Evolutionary conservation across 306 rosid species (phyloP).

Genomic region (Acacia melanoxylon): DNA sequence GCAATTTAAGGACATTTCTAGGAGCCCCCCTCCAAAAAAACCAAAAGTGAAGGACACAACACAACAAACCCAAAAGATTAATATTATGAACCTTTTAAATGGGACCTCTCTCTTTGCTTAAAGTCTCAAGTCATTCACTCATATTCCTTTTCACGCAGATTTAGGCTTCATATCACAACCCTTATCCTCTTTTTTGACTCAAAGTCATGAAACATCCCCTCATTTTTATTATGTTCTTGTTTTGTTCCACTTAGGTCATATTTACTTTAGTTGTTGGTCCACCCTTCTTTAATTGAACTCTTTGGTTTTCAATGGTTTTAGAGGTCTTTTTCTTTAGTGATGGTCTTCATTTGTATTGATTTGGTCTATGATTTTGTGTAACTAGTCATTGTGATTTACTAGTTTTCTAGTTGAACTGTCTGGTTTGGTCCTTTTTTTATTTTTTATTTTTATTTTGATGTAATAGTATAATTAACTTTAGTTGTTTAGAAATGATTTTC

Average conservation of each 20-base stretch:
- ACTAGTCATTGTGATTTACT: too few species aligned
- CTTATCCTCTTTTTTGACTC: background rate
- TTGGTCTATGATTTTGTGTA: too few species aligned
- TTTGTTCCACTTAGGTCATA: background rate
- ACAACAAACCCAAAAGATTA: constrained; percentile 14
- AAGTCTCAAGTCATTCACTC: constrained; percentile 24
- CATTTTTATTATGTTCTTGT: background rate
- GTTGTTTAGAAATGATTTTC: too few species aligned
- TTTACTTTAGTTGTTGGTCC: background rate
- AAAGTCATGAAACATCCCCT: background rate
- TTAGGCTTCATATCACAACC: constrained; percentile 21
- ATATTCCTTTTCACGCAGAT: constrained; percentile 29
- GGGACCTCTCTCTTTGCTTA: constrained; percentile 25
- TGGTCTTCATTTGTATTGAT: background rate
- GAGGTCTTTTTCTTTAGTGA: background rate
- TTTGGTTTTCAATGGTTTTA: background rate
- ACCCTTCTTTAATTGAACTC: background rate
- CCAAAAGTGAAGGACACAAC: constrained; percentile 19
- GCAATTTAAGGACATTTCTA: constrained; percentile 55
- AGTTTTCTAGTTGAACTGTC: too few species aligned
- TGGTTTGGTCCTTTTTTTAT: too few species aligned
- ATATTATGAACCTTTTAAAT: constrained; percentile 22
- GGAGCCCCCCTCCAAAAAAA: background rate
- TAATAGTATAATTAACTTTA: too few species aligned
- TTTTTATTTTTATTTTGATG: too few species aligned